These are phyloP conservation scores for Sporothrix phasma DNA, from an alignment of 2,329 filamentous ascomycete species.

Conservation along the genomic window DNA sequence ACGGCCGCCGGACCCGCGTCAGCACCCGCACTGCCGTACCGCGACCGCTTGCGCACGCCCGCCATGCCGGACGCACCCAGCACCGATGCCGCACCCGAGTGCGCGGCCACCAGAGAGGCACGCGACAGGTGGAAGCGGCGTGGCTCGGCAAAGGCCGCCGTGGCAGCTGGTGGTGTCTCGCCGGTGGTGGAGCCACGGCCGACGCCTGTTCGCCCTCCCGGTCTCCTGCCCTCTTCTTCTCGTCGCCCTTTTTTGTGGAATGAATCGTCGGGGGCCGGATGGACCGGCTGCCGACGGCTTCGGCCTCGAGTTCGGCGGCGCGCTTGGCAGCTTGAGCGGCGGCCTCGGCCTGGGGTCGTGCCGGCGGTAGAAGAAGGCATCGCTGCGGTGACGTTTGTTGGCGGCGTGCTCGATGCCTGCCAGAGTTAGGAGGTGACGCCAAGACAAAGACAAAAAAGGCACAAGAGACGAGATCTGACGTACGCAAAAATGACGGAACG, in stretches of 20 bases:
- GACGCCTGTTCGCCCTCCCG: not conserved
- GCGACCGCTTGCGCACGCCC: constrained; percentile 30
- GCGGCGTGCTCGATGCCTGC: constrained; percentile 36
- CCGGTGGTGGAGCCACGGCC: not conserved
- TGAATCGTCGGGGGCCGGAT: constrained; percentile 31
- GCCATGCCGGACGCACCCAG: constrained; percentile 24
- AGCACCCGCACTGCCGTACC: constrained; percentile 22
- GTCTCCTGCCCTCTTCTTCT: constrained; percentile 17
- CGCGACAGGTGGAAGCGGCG: constrained; percentile 47
- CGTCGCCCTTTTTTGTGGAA: constrained; percentile 33
- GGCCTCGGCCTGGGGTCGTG: constrained; percentile 27
- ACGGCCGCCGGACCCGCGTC: constrained; percentile 30
- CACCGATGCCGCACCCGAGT: constrained; percentile 25
- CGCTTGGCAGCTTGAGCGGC: constrained; percentile 9
- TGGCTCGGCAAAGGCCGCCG: constrained; percentile 25
- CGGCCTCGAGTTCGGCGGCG: constrained; percentile 14
- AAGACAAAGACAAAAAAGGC: not conserved
- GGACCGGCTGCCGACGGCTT: constrained; percentile 23
- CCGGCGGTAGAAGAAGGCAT: constrained; percentile 47
- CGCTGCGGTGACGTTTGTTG: constrained; percentile 47
- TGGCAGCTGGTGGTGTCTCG: not conserved
- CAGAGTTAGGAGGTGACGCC: not conserved
- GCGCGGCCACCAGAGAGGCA: constrained; percentile 12
- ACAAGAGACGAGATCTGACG: not conserved
- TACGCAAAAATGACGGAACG: constrained; percentile 46